phyloP scores from a whole-genome alignment of 768 basidiomycete species.

The Suillus paluster region DNA sequence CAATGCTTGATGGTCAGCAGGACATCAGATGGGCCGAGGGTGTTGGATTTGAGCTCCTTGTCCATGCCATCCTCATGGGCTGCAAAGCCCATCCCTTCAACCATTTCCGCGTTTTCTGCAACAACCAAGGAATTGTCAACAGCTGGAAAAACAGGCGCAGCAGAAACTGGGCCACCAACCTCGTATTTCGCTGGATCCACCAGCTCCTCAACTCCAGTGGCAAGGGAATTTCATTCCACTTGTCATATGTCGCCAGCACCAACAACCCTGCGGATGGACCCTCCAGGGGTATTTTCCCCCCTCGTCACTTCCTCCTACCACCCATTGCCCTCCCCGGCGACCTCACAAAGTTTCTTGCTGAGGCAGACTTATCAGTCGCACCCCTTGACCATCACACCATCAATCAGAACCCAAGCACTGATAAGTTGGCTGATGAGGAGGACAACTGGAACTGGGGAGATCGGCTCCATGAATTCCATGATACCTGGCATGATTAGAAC shows the following conservation, averaged over 20 bases:
- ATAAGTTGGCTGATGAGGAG: neutral
- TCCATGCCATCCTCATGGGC: too few species aligned
- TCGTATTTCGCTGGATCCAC: constrained; percentile 33
- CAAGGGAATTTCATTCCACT: constrained; percentile 10
- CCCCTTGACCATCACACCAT: too few species aligned
- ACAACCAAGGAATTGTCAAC: too few species aligned
- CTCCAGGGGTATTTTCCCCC: neutral
- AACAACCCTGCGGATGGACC: neutral
- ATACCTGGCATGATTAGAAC: neutral
- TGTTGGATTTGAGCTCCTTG: too few species aligned
- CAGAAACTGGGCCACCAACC: too few species aligned
- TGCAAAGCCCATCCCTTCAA: too few species aligned
- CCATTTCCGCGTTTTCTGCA: too few species aligned
- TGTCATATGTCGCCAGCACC: neutral
- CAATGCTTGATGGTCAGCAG: too few species aligned
- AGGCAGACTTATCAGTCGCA: neutral
- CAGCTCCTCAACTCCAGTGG: neutral
- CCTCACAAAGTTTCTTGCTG: constrained; percentile 12
- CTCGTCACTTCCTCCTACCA: constrained; percentile 32
- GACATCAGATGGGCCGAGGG: too few species aligned
- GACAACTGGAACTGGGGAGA: neutral
- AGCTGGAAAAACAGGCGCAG: too few species aligned
- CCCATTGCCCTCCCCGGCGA: constrained; percentile 30
- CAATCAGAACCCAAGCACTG: neutral
- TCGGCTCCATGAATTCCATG: neutral